A percentile compares a stretch with the other conserved stretches of the same genome.
Evolutionary conservation across 371 early-diverging fungal species (phyloP).

Genomic region (Haplosporangium sp.): DNA sequence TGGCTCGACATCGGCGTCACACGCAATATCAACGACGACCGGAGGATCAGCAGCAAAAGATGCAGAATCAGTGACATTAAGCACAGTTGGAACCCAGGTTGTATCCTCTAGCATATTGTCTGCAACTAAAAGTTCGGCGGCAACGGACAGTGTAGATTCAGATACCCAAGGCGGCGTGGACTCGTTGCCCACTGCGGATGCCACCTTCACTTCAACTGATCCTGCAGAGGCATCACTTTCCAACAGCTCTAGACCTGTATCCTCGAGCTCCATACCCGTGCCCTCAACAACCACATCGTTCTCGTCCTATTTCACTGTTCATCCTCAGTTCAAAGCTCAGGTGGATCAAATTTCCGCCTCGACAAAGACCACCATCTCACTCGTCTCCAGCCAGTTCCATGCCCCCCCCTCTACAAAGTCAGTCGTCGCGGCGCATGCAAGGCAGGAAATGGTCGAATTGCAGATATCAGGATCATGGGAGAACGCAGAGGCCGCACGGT

Average conservation of each 20-base stretch:
- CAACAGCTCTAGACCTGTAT: background rate
- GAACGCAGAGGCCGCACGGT: slow-evolving; percentile 45
- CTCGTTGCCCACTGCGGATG: background rate
- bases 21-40: background rate
- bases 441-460: slow-evolving; percentile 48
- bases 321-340: slow-evolving; percentile 39
- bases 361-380: slow-evolving; percentile 37
- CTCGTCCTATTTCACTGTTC: slow-evolving; percentile 27
- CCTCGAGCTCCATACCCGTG: slow-evolving; percentile 12
- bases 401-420: slow-evolving; percentile 39
- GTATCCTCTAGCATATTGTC: no score
- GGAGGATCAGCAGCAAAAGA: background rate
- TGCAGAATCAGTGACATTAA: background rate
- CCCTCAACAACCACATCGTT: slow-evolving; percentile 16
- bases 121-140: no score
- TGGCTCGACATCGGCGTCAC: background rate
- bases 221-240: slow-evolving; percentile 2
- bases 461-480: slow-evolving; percentile 50
- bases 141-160: background rate
- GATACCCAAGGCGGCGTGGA: no score
- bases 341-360: slow-evolving; percentile 47
- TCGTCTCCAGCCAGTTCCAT: slow-evolving; percentile 48
- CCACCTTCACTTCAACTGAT: background rate
- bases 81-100: background rate
- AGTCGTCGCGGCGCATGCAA: slow-evolving; percentile 33